phyloP scores from a whole-genome alignment of 2,329 filamentous ascomycete genomes.

The Talaromyces rugulosus region DNA sequence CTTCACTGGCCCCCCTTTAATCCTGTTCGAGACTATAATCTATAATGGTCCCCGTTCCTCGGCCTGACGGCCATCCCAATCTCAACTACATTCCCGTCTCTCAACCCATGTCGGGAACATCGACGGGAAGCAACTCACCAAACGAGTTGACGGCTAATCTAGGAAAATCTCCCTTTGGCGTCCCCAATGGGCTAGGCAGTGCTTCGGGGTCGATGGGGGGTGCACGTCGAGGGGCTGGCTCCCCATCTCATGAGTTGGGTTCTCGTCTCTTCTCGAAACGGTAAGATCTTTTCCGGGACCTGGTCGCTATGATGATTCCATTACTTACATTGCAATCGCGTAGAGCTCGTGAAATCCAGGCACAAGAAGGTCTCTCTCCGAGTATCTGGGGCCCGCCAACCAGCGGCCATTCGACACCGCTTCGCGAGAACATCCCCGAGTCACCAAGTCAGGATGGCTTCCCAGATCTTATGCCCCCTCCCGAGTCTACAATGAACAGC shows the following conservation, averaged over 20 bases:
- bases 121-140: slow-evolving; percentile 74
- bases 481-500: slow-evolving; percentile 60
- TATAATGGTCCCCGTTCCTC: slow-evolving; percentile 83
- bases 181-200: slow-evolving; percentile 58
- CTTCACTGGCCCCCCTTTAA: background rate
- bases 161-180: slow-evolving; percentile 68
- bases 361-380: slow-evolving; percentile 81
- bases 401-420: slow-evolving; percentile 90
- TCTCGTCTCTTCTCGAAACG: slow-evolving; percentile 85
- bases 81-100: slow-evolving; percentile 71
- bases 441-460: slow-evolving; percentile 90
- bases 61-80: slow-evolving; percentile 77
- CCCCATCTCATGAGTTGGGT: slow-evolving; percentile 89
- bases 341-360: slow-evolving; percentile 93
- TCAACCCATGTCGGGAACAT: slow-evolving; percentile 71
- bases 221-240: slow-evolving; percentile 80
- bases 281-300: slow-evolving; percentile 52
- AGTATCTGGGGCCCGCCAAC: slow-evolving; percentile 90
- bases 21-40: slow-evolving; percentile 12
- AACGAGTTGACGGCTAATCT: slow-evolving; percentile 64
- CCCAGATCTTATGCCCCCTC: slow-evolving; percentile 75
- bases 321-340: slow-evolving; percentile 14
- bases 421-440: slow-evolving; percentile 96
- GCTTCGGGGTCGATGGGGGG: slow-evolving; percentile 49
- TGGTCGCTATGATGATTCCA: slow-evolving; percentile 4